These are phyloP conservation scores for Paramecium octaurelia DNA, from an alignment of 73 alveolate genomes.

Conservation along the genomic window DNA sequence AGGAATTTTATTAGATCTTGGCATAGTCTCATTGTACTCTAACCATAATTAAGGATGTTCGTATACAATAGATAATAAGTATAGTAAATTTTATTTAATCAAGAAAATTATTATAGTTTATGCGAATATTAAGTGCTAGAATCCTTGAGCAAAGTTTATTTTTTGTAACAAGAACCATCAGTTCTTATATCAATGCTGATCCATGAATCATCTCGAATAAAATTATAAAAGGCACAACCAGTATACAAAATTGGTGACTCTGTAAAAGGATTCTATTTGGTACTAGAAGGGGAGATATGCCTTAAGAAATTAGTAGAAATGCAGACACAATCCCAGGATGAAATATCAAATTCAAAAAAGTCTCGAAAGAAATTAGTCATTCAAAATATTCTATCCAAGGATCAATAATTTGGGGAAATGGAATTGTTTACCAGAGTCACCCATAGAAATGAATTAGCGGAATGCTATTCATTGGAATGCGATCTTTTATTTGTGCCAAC, in stretches of 20 bases:
- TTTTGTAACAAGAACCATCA: not conserved
- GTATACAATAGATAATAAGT: slow-evolving; percentile 30
- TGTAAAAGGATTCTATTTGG: slow-evolving; percentile 33
- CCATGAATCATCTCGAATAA: not conserved
- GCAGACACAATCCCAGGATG: not conserved
- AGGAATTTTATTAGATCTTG: not conserved
- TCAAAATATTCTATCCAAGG: not conserved
- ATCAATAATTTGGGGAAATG: slow-evolving; percentile 40
- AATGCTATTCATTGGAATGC: slow-evolving; percentile 43
- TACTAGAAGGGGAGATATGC: slow-evolving; percentile 30
- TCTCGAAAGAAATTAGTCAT: not conserved
- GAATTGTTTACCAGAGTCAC: not conserved
- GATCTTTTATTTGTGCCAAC: not conserved
- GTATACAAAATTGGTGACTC: not conserved
- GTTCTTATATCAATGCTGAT: not conserved
- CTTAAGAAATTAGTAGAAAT: not conserved
- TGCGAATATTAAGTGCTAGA: slow-evolving; percentile 33
- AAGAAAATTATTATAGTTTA: slow-evolving; percentile 32
- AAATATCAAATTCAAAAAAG: not conserved
- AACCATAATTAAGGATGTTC: not conserved
- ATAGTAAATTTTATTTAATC: not conserved
- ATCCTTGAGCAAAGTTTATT: not conserved
- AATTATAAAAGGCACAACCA: not conserved
- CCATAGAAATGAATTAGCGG: slow-evolving; percentile 24
- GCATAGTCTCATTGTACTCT: not conserved